Base-by-base conservation (phyloP, 1,139 yeast genomes). In the Candida sanyaensis region DNA sequence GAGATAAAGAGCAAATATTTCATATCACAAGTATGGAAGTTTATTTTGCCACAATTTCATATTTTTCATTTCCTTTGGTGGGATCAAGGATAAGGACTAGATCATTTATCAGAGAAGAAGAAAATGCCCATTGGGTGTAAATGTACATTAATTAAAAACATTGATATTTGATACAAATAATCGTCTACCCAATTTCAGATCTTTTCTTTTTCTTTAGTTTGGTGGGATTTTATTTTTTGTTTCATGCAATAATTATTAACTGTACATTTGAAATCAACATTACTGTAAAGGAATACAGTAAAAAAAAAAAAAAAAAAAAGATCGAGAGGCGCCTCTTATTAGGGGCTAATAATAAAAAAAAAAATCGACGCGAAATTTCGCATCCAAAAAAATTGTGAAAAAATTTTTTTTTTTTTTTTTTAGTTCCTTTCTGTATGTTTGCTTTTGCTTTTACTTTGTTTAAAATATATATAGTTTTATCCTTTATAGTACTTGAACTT, bases 301-400 rank as follows among this genome's bases (percentile, higher is more conserved):
- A 26, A 26, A 26, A 26, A 26, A 26, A 26, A 26, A 26, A 7
- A 17, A 33, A 17, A 13, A 21, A n/a, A n/a, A n/a, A n/a, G n/a
- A 17, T 17, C 21, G 21, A 17, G 21, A 17, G 3, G 21, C 21
- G 21, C 21, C 21, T 17, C 21, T 17, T 17, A 17, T 17, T 17
- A 17, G 21, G 21, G 21, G 21, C 21, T 17, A 17, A 17, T 17
- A 17, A 17, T 17, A 17, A 17, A 21, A 33, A 17, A 21, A 33
- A 36, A 24, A 11, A 4, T n/a, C 32, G 41, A 37, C 41, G 41
- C 41, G 41, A 37, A 27, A 37, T 37, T 37, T 37, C 41, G 41
- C 41, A 37, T 37, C 41, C 41, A 37, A 37, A 37, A 12, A 17
- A 17, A 17, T 17, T 17, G 21, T 17, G 21, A 17, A 17, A 17